Percentiles rank a stretch among this genome's conserved stretches.
These are phyloP conservation scores for Barnettozyma populi DNA, from an alignment of 805 yeast species.

Conservation along the genomic window DNA sequence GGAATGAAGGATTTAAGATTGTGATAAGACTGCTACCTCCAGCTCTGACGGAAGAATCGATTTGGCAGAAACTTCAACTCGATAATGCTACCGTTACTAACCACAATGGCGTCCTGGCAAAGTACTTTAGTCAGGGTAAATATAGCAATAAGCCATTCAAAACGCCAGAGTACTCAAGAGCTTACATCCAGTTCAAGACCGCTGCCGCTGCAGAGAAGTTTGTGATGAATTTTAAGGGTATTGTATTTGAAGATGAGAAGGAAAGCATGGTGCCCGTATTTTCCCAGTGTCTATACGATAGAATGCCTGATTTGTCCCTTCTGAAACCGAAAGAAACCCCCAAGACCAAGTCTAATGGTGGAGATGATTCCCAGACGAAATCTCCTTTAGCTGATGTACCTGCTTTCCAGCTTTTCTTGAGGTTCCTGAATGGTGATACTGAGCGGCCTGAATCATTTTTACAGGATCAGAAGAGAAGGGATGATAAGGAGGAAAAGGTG, in stretches of 20 bases:
- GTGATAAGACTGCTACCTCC: slow-evolving; percentile 43
- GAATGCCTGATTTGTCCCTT: slow-evolving; percentile 23
- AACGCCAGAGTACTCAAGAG: slow-evolving; percentile 35
- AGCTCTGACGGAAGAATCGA: slow-evolving; percentile 25
- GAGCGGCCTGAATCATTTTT: slow-evolving; percentile 16
- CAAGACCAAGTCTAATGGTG: neutral
- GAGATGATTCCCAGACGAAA: neutral
- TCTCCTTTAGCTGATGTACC: slow-evolving; percentile 17
- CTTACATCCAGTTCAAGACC: slow-evolving; percentile 34
- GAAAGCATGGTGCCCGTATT: slow-evolving; percentile 32
- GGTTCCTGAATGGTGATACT: slow-evolving; percentile 17
- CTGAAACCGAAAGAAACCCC: neutral
- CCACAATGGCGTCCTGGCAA: slow-evolving; percentile 9
- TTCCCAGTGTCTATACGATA: slow-evolving; percentile 29
- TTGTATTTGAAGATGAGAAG: slow-evolving; percentile 18
- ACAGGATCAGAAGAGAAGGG: neutral
- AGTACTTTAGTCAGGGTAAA: slow-evolving; percentile 38
- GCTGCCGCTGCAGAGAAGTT: slow-evolving; percentile 26
- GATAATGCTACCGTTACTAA: neutral
- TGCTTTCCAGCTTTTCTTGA: slow-evolving; percentile 19
- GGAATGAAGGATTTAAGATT: slow-evolving; percentile 19
- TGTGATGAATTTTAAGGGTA: slow-evolving; percentile 19
- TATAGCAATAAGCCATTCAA: slow-evolving; percentile 35
- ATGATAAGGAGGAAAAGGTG: neutral
- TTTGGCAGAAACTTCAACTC: slow-evolving; percentile 22